Percentiles rank a stretch among this genome's conserved stretches.
phyloP scores from a whole-genome alignment of 2,329 filamentous ascomycete species.

The Cercospora zeae-maydis region DNA sequence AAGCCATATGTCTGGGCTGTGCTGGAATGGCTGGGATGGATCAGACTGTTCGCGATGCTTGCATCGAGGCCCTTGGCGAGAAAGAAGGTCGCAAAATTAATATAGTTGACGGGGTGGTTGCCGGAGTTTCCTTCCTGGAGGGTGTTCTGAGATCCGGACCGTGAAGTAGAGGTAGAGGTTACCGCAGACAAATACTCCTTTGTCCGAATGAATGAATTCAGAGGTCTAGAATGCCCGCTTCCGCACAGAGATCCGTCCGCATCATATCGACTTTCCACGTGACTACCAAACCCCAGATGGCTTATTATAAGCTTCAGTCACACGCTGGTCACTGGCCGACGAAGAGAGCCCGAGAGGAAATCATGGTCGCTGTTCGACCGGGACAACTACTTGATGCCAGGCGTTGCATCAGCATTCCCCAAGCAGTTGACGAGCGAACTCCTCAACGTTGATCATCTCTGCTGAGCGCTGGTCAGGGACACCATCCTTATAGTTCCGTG shows the following conservation, averaged over 20 bases:
- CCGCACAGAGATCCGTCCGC: no score
- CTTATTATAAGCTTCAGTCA: background rate
- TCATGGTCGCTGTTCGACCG: background rate
- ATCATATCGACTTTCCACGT: no score
- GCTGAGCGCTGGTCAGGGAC: no score
- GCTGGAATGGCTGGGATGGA: conserved; percentile 89
- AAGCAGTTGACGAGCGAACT: background rate
- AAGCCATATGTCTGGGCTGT: conserved; percentile 77
- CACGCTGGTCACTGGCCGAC: background rate
- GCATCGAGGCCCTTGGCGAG: conserved; percentile 42
- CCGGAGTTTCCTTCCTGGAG: conserved; percentile 62
- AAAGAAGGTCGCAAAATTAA: conserved; percentile 57
- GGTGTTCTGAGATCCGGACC: conserved; percentile 38
- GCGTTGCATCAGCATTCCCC: background rate
- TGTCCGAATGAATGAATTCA: no score
- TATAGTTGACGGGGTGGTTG: conserved; percentile 77
- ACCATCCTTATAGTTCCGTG: no score
- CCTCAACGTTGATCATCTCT: no score
- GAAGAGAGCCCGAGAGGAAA: no score
- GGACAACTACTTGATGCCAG: background rate
- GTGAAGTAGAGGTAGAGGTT: background rate
- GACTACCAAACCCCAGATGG: background rate
- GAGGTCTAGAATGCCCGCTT: no score
- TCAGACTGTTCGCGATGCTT: conserved; percentile 12
- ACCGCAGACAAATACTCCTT: background rate